These are phyloP conservation scores for Neckera pumila DNA, from an alignment of 225 moss, liverwort and hornwort species.

Conservation along the genomic window DNA sequence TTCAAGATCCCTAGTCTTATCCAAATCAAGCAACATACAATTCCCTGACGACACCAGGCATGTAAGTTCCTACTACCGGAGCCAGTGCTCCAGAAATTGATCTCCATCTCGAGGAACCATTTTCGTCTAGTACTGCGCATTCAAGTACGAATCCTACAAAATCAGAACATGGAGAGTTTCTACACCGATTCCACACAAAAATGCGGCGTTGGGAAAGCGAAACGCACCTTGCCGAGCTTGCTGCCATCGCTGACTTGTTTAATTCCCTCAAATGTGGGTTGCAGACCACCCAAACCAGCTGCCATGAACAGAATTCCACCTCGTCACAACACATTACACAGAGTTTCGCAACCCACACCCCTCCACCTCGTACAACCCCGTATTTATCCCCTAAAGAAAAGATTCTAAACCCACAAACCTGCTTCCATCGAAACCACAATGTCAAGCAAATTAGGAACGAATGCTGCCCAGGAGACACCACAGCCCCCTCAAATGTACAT, in stretches of 20 bases:
- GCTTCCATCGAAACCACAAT: background rate
- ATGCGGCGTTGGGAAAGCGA: background rate
- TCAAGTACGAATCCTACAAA: background rate
- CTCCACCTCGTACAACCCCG: background rate
- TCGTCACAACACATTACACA: background rate
- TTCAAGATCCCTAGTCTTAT: background rate
- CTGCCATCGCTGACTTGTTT: conserved; percentile 6
- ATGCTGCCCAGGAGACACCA: background rate
- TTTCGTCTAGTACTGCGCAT: background rate
- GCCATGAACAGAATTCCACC: background rate
- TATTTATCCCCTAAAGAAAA: background rate
- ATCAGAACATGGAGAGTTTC: background rate
- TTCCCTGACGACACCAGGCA: background rate
- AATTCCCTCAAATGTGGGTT: conserved; percentile 14
- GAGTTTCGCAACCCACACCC: background rate
- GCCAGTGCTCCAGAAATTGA: background rate
- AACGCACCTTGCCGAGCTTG: conserved; percentile 7
- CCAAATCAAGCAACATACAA: background rate
- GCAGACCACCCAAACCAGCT: conserved; percentile 14
- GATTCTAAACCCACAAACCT: background rate
- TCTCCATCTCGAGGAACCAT: background rate
- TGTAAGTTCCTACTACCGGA: background rate
- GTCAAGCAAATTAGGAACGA: background rate
- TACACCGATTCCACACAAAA: background rate
- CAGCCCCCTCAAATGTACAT: background rate